Base-by-base conservation (phyloP, 2,329 filamentous ascomycete species). In the Aspergillus luchuensis region DNA sequence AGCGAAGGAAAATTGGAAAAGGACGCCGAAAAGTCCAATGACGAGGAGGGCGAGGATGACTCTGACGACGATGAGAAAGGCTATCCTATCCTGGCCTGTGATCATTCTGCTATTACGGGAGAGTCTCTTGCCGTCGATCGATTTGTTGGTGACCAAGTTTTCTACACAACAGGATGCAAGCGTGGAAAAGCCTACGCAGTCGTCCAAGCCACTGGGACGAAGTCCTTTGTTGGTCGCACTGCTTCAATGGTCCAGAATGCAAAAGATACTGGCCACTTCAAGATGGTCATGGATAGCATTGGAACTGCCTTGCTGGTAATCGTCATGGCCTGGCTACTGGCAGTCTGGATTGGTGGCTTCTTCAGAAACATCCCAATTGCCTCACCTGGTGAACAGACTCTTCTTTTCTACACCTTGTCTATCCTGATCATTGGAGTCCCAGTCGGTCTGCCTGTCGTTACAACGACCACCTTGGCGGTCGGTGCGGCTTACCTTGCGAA, bases 161-260 rank as follows among this genome's bases (percentile, higher is more conserved):
- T 90, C 83, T 91, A 91, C 82, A 91, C 89, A 63, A 91, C 89
- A 65, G 89, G 89, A 70, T 91, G 89, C 83, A 92, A 91, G 85
- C 89, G 89, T 74, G 89, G 89, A 72, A 91, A 91, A 80, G 87
- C 88, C 62, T 91, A 89, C 76, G 87, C 83, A 71, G 83, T 91
- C 65, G 84, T 87, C 71, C 84, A 84, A 61, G 85, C 87, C 66
- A 86, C 87, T 63, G 89, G 89, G 59, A 86, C 84, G 74, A 84
- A 85, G 78, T 91, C 89, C 60, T 92, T 91, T 80, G 89, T 91
- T 76, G 89, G 89, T 79, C 87, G 86, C 76, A 91, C 89, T 69
- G 89, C 89, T 63, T 85, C 85, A 68, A 83, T 91, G 54, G 89
- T 91, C 53, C 86, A 91, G 79, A 89, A 88, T 66, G 89, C 89